A percentile compares a stretch with the other conserved stretches of the same genome.
Conservation (phyloP, 805 yeast genomes). For the Monosporozyma aerobia region DNA sequence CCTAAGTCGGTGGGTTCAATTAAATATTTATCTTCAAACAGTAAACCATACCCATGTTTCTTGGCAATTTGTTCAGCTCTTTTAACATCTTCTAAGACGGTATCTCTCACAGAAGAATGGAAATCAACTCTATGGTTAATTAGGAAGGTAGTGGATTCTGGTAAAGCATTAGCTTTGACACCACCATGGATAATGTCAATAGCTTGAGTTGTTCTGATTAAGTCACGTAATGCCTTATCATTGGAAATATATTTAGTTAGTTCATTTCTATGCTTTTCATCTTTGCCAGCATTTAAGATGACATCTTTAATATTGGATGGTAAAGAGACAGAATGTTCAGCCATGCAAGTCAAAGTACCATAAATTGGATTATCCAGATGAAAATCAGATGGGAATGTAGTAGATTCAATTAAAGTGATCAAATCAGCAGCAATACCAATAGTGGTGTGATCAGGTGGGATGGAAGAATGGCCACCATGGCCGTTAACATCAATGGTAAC, state of each 20-base stretch:
- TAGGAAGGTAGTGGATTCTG: conserved; percentile 47
- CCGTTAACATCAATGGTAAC: conserved; percentile 43
- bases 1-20: conserved; percentile 25
- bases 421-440: conserved; percentile 66
- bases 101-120: conserved; percentile 41
- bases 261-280: conserved; percentile 27
- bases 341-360: conserved; percentile 49
- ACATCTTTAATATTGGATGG: conserved; percentile 16
- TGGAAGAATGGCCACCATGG: conserved; percentile 73
- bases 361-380: conserved; percentile 50
- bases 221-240: conserved; percentile 25
- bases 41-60: conserved; percentile 40
- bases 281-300: conserved; percentile 29
- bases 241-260: conserved; percentile 24
- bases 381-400: conserved; percentile 35
- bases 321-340: conserved; percentile 35
- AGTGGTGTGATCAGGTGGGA: conserved; percentile 75
- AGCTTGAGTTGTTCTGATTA: conserved; percentile 57
- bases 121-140: conserved; percentile 59
- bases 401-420: conserved; percentile 44
- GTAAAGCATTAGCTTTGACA: conserved; percentile 66
- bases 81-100: conserved; percentile 30
- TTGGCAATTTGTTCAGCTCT: conserved; percentile 38
- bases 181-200: conserved; percentile 64
- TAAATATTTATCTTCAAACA: conserved; percentile 15